phyloP scores from a whole-genome alignment of 345 rosid species.

The Eucalyptus pauciflora region DNA sequence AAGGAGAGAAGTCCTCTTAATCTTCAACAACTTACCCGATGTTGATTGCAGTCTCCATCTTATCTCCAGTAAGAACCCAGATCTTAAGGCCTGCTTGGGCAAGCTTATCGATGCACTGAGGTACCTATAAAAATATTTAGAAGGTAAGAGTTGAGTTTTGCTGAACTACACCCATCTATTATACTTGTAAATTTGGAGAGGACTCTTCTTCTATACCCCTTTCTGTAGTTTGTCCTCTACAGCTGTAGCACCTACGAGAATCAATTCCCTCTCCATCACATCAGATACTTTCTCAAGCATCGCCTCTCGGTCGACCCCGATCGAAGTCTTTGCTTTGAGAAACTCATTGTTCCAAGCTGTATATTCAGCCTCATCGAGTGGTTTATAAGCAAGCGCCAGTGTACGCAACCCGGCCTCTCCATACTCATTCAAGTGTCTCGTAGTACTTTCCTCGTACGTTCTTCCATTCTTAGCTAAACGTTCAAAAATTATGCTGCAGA shows the following conservation, averaged over 20 bases:
- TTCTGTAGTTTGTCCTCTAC: constrained; percentile 96
- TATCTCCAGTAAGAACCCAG: constrained; percentile 99
- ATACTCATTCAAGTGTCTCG: constrained; percentile 78
- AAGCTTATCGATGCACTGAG: constrained; percentile 95
- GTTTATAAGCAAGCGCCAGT: constrained; percentile 67
- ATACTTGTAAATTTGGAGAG: background rate
- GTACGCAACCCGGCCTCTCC: constrained; percentile 96
- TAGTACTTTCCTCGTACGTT: constrained; percentile 44
- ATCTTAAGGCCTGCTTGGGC: constrained; percentile 96
- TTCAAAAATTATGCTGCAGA: constrained; percentile 76
- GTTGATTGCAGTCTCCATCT: constrained; percentile 99
- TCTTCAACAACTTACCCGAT: constrained; percentile 55
- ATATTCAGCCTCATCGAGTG: constrained; percentile 67
- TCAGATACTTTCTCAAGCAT: constrained; percentile 70
- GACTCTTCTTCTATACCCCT: constrained; percentile 46
- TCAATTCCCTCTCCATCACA: constrained; percentile 78
- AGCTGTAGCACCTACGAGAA: constrained; percentile 94
- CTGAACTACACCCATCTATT: background rate
- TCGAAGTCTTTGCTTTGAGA: constrained; percentile 69
- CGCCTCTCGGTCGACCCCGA: constrained; percentile 72
- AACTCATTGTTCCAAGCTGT: constrained; percentile 74
- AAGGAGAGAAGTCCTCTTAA: background rate
- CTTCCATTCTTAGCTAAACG: constrained; percentile 80
- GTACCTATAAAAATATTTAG: constrained; percentile 39
- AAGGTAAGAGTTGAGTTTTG: background rate